Evolutionary conservation across 495 filamentous ascomycete species (phyloP), one percentile per base, ranked within the genome.

Genomic region (Annulohypoxylon nitens): DNA sequence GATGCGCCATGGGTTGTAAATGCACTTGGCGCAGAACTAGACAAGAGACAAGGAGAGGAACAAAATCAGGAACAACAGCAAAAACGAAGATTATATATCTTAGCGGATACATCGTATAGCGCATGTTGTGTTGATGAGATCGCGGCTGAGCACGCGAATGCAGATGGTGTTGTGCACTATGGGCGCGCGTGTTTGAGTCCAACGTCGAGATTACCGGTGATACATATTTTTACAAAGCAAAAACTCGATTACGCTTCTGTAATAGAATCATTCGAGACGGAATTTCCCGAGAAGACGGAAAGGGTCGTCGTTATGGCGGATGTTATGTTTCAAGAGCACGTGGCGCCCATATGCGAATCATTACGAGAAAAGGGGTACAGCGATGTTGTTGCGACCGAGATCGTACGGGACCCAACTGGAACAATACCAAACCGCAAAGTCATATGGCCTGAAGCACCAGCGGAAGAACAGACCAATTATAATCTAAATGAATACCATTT

Each of bases 101-200:
- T 99, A 43, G 96, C 92, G 36, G 96, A 99, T 79, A 98, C 96
- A 8, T 97, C 95, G 1, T 99, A 98, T 81, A 95, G 96, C 50
- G 89, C 95, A 4, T 99, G 96, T 83, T 99, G 96, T 78, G 94
- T 98, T 57, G 96, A 99, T 70, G 96, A 99, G 80, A 91, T 98
- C 51, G 97, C 96, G 1, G 96, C 97, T 14, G 95, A 98, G 76
- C 97, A 99, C 80, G 91, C 93, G 33, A 86, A 93, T 75, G 95
- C 96, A 5, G 92, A 98, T 60, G 93, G 92, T 4, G 91, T 98
- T 4, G 92, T 99, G 16, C 96, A 99, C 78, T 99, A 98, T 75
- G 96, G 96, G 23, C 87, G 95, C 47, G 90, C 94, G 0, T 99
- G 96, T 79, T 84, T 99, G 25, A 97, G 93, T 1, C 97, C 96